Base-by-base conservation (phyloP, 768 basidiomycete genomes). In the Mycena amicta region DNA sequence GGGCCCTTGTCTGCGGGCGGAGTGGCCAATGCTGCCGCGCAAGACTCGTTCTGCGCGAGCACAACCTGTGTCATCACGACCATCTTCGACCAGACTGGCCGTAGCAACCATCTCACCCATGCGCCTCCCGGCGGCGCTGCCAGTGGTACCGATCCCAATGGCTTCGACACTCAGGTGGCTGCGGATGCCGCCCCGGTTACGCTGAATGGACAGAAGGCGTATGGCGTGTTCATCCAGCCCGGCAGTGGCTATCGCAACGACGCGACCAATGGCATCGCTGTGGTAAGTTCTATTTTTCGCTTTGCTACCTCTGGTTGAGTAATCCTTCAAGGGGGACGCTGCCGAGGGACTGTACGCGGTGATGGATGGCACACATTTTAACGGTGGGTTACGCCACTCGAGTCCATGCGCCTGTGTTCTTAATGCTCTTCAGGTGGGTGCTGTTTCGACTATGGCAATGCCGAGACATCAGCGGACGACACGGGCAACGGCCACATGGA, bases 1-100 rank as follows among this genome's bases (percentile, higher is more conserved):
- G 33, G 26, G 16, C 43, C 61, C 20, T 47, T 58, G 46, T 54
- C 52, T 52, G 56, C 61, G 13, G 61, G 61, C 28, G 56, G 56
- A 50, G 61, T 62, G 23, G 61, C 61, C 30, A 62, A 62, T 49
- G 56, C 56, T n/a, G 56, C 56, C 33, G n/a, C n/a, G n/a, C n/a
- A n/a, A n/a, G n/a, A n/a, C n/a, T n/a, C n/a, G n/a, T n/a, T n/a
- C n/a, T n/a, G n/a, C n/a, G n/a, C n/a, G n/a, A n/a, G n/a, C n/a
- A n/a, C n/a, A n/a, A n/a, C n/a, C n/a, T n/a, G n/a, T n/a, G n/a
- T n/a, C n/a, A n/a, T n/a, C n/a, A n/a, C n/a, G n/a, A n/a, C n/a
- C n/a, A n/a, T n/a, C n/a, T 37, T 37, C 33, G 33, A 37, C 33
- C 33, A 56, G 43, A 20, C 51, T 40, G 56, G 56, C 18, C 40